Percentiles rank a stretch among this genome's conserved stretches.
phyloP scores from a whole-genome alignment of 2,329 filamentous ascomycete species.

The Sphaerulina vaccinii region DNA sequence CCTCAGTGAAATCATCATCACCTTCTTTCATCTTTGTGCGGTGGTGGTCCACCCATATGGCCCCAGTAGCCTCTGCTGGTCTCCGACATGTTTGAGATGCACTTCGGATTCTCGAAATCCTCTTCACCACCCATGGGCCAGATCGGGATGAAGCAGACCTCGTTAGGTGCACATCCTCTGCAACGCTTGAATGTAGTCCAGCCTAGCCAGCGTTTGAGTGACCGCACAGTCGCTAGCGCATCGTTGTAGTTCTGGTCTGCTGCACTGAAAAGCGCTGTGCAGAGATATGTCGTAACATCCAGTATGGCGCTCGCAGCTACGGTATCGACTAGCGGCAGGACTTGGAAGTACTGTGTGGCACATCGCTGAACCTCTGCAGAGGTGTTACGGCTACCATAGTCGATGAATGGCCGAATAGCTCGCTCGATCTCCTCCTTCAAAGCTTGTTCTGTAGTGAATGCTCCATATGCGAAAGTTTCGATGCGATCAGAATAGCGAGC shows the following conservation, averaged over 20 bases:
- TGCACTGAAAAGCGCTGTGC: conserved; percentile 36
- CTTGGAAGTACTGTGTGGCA: conserved; percentile 44
- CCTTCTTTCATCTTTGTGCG: too few relatives aligned
- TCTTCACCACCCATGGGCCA: conserved; percentile 59
- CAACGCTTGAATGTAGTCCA: conserved; percentile 64
- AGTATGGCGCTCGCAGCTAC: conserved; percentile 36
- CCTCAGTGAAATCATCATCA: too few relatives aligned
- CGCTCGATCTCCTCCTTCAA: conserved; percentile 33
- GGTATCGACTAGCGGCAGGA: conserved; percentile 19
- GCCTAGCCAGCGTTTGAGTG: conserved; percentile 51
- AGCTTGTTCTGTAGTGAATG: conserved; percentile 21
- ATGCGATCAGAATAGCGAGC: conserved; percentile 61
- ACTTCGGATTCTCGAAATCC: conserved; percentile 55
- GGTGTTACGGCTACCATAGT: conserved; percentile 39
- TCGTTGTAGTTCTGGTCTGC: conserved; percentile 18
- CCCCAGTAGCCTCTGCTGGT: conserved; percentile 27
- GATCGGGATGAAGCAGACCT: conserved; percentile 63
- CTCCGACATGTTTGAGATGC: conserved; percentile 35
- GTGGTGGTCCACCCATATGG: neutral
- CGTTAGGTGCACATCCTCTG: conserved; percentile 51
- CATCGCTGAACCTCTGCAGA: conserved; percentile 49
- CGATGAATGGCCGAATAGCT: conserved; percentile 42
- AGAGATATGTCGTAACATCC: conserved; percentile 36
- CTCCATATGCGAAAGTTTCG: conserved; percentile 35
- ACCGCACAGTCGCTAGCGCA: conserved; percentile 38